These are phyloP conservation scores for Pisolithus thermaeus DNA, from an alignment of 1,284 basidiomycete species.

Conservation along the genomic window DNA sequence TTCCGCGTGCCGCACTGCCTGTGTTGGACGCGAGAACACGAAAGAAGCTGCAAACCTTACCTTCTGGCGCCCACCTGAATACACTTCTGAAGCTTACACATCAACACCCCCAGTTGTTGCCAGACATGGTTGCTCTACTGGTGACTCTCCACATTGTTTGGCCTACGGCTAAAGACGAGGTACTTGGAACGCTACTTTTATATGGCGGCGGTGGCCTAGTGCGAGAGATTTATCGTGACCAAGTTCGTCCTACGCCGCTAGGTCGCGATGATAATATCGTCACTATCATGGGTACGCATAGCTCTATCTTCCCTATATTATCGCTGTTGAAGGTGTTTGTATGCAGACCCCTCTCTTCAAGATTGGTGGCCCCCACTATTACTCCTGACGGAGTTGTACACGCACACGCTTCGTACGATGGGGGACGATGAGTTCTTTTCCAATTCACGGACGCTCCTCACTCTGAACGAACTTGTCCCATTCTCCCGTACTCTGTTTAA, in stretches of 20 bases:
- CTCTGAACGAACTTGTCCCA: conserved; percentile 73
- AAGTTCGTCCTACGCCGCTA: conserved; percentile 54
- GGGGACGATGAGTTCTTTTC: conserved; percentile 95
- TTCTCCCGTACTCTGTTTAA: conserved; percentile 72
- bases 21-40: conserved; percentile 49
- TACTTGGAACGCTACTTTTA: conserved; percentile 46
- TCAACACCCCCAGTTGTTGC: conserved; percentile 33
- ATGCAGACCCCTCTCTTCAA: conserved; percentile 41
- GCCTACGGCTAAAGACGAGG: conserved; percentile 50
- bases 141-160: conserved; percentile 52
- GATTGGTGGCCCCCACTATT: conserved; percentile 64
- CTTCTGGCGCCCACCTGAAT: conserved; percentile 44
- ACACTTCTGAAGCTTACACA: conserved; percentile 40
- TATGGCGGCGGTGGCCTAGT: conserved; percentile 56
- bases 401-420: conserved; percentile 83
- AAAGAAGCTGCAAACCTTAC: conserved; percentile 48
- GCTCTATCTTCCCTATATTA: conserved; percentile 4
- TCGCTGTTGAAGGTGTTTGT: not conserved
- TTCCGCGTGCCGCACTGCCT: conserved; percentile 29
- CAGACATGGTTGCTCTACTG: conserved; percentile 45
- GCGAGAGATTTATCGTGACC: conserved; percentile 68
- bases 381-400: conserved; percentile 80
- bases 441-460: conserved; percentile 38
- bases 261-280: conserved; percentile 44
- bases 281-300: conserved; percentile 36